A percentile compares a stretch with the other conserved stretches of the same genome.
phyloP scores from a whole-genome alignment of 306 rosid genomes.

The Castanea crenata region DNA sequence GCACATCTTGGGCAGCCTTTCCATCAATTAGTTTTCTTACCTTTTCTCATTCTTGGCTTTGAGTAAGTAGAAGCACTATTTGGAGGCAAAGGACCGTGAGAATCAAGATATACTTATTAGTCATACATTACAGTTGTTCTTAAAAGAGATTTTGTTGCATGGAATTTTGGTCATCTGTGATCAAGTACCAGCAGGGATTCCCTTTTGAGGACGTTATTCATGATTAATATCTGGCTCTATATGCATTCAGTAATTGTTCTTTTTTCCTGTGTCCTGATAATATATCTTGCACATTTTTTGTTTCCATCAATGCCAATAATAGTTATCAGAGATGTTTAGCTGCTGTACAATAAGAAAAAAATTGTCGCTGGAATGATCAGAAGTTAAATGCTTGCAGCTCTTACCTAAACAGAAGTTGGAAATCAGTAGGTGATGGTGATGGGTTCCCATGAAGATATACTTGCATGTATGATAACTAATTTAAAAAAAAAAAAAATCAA shows the following conservation, averaged over 20 bases:
- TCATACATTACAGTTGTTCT: background rate
- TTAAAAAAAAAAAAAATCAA: background rate
- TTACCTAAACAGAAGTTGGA: background rate
- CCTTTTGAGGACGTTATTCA: background rate
- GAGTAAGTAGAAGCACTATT: background rate
- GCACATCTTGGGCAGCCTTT: background rate
- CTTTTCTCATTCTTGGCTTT: background rate
- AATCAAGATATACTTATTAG: background rate
- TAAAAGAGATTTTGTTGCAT: background rate
- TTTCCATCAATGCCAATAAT: background rate
- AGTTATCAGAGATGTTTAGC: background rate
- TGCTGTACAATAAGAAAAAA: background rate
- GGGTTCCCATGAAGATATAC: background rate
- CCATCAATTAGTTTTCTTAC: background rate
- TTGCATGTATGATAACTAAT: background rate
- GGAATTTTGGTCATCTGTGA: background rate
- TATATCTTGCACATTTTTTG: background rate
- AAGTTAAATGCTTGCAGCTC: background rate
- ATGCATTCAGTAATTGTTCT: background rate
- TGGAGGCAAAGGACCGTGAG: background rate
- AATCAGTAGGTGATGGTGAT: background rate
- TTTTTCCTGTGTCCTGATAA: background rate
- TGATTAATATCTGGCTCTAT: background rate
- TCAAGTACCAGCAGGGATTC: background rate
- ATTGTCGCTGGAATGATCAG: background rate